Evolutionary conservation across 2,329 filamentous ascomycete genomes (phyloP).

Genomic region (Fusarium zealandicum): DNA sequence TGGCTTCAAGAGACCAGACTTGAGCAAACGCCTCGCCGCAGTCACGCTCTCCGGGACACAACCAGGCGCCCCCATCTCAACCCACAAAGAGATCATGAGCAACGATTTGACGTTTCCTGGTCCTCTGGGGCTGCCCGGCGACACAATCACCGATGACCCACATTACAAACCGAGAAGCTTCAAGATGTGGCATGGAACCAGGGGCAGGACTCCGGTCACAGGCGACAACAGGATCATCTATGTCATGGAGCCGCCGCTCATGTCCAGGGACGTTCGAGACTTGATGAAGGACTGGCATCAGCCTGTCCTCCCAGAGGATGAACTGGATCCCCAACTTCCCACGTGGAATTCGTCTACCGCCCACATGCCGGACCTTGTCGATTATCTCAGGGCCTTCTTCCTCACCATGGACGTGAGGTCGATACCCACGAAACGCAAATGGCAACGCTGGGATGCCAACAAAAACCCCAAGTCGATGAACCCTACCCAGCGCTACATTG

Average conservation of each 20-base stretch:
- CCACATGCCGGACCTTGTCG: conserved; percentile 40
- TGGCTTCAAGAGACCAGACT: conserved; percentile 21
- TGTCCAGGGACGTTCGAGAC: conserved; percentile 44
- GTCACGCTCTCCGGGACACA: conserved; percentile 35
- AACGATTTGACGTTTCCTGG: conserved; percentile 58
- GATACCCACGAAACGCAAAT: conserved; percentile 51
- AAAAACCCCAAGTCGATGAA: conserved; percentile 15
- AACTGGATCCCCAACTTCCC: neutral
- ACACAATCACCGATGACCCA: conserved; percentile 64
- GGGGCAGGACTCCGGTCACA: conserved; percentile 59
- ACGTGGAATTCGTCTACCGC: conserved; percentile 35
- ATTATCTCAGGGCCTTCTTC: conserved; percentile 58
- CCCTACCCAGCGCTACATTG: conserved; percentile 48
- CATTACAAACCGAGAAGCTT: conserved; percentile 60
- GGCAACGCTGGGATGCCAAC: conserved; percentile 56
- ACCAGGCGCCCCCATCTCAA: conserved; percentile 9
- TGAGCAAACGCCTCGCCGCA: conserved; percentile 19
- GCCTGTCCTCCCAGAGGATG: conserved; percentile 31
- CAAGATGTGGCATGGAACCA: conserved; percentile 55
- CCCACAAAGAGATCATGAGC: conserved; percentile 20
- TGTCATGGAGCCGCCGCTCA: conserved; percentile 55
- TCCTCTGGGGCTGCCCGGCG: conserved; percentile 65
- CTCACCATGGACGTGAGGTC: conserved; percentile 59
- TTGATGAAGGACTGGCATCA: conserved; percentile 54
- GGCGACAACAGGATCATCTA: conserved; percentile 59